Percentiles rank a stretch among this genome's conserved stretches.
Evolutionary conservation across 805 yeast species (phyloP).

Genomic region (Candida lessepsii): DNA sequence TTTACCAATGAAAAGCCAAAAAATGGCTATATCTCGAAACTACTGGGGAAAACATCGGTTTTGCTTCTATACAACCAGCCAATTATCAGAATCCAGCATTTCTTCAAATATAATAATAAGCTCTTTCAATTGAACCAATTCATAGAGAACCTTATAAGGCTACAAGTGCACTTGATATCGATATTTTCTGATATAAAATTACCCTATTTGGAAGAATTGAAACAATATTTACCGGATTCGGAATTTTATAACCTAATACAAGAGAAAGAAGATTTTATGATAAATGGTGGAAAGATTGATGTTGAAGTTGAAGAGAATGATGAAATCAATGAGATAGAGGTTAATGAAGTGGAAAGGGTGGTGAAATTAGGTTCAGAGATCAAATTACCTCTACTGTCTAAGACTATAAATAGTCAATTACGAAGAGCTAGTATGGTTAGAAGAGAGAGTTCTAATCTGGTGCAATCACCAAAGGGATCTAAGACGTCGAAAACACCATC

Average conservation of each 20-base stretch:
- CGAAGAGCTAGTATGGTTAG: constrained; percentile 18
- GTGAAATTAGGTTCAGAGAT: constrained; percentile 31
- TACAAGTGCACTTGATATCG: constrained; percentile 21
- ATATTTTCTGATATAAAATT: constrained; percentile 20
- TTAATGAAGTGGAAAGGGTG: constrained; percentile 22
- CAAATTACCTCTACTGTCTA: constrained; percentile 28
- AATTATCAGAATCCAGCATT: constrained; percentile 24
- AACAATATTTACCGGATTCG: constrained; percentile 21
- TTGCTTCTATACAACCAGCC: constrained; percentile 26
- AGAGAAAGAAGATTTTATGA: constrained; percentile 30
- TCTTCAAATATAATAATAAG: constrained; percentile 25
- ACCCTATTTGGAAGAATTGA: constrained; percentile 27
- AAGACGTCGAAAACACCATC: neutral
- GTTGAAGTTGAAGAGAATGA: constrained; percentile 17
- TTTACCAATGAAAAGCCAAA: constrained; percentile 13
- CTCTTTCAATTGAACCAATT: constrained; percentile 29
- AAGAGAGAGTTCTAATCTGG: constrained; percentile 2
- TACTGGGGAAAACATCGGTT: constrained; percentile 3
- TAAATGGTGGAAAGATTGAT: constrained; percentile 18
- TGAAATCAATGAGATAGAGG: constrained; percentile 9
- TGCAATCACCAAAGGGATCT: neutral
- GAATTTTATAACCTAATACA: constrained; percentile 29
- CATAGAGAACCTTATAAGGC: constrained; percentile 25
- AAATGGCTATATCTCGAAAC: constrained; percentile 5
- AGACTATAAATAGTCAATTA: constrained; percentile 26